Conservation (phyloP, 1,284 basidiomycete species). For the Agroathelia rolfsii region DNA sequence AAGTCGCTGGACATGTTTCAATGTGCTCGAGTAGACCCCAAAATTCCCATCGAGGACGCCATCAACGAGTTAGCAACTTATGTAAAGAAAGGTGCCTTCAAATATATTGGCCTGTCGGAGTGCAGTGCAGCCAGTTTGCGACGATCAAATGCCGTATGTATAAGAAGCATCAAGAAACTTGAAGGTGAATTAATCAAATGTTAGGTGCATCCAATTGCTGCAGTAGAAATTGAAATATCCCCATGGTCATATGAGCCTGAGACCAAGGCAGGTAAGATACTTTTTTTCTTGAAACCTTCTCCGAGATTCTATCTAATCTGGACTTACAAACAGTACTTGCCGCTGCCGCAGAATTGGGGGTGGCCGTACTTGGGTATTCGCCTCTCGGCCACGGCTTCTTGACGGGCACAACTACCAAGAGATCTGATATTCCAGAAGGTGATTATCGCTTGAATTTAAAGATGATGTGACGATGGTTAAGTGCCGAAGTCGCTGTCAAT, state of each 20-base stretch:
- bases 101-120: conserved; percentile 39
- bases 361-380: too few species aligned
- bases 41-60: conserved; percentile 22
- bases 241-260: conserved; percentile 39
- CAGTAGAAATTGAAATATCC: conserved; percentile 44
- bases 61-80: conserved; percentile 19
- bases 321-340: too few species aligned
- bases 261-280: conserved; percentile 22
- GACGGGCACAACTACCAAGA: too few species aligned
- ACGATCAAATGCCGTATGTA: conserved; percentile 24
- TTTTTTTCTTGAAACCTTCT: not conserved
- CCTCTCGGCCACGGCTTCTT: too few species aligned
- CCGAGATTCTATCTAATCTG: too few species aligned
- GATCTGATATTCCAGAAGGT: too few species aligned
- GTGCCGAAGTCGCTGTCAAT: too few species aligned
- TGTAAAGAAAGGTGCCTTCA: conserved; percentile 31
- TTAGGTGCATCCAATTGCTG: conserved; percentile 37
- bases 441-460: too few species aligned
- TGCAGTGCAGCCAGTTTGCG: conserved; percentile 35
- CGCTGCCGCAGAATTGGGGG: too few species aligned
- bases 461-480: too few species aligned
- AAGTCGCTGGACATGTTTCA: conserved; percentile 38
- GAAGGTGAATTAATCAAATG: not conserved
- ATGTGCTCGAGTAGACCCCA: conserved; percentile 23
- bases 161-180: too few species aligned